Base-by-base conservation (phyloP, 2,329 filamentous ascomycete genomes). In the Anthostomella pinea region DNA sequence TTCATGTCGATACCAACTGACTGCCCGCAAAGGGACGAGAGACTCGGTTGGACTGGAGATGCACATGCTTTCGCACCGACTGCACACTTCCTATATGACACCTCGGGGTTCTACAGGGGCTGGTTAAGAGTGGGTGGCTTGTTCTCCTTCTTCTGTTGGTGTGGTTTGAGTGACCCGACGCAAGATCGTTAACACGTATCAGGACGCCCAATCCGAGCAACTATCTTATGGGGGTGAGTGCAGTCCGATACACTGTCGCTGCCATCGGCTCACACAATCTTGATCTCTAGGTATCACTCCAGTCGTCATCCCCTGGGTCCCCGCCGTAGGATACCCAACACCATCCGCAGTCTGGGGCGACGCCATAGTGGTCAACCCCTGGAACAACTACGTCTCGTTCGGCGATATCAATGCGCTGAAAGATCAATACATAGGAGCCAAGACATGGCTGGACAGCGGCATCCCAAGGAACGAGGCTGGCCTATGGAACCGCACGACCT, bases 1-100 rank as follows among this genome's bases (percentile, higher is more conserved):
- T 80, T 81, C 46, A 46, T 80, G 3, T 68, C 66, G 0, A 56
- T 80, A 0, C 75, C 75, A 0, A 80, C 75, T 0, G 77, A 81
- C 18, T 57, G 55, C 22, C 50, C 54, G 2, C 69, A 73, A 41
- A 57, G 71, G 14, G 71, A 75, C 33, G 70, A 75, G 48, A 59
- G 70, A 1, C 48, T 74, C 2, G 70, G 71, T 0, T 74, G 70
- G 70, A 71, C 67, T 0, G 70, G 70, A 3, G 68, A 72, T 44
- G 59, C 65, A 9, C 62, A 69, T 35, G 60, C 67, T 3, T 75
- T 75, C 39, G 57, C 60, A 1, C 65, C 67, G 1, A 66, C 69
- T 65, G 6, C 69, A 69, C 72, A 66, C 32, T 79, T 71, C 43
- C 59, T 81, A 0, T 81, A 72, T 52, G 62, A 77, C 46, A 69